Evolutionary conservation across 257 asterid species (phyloP).

Genomic region (Anisodus acutangulus): DNA sequence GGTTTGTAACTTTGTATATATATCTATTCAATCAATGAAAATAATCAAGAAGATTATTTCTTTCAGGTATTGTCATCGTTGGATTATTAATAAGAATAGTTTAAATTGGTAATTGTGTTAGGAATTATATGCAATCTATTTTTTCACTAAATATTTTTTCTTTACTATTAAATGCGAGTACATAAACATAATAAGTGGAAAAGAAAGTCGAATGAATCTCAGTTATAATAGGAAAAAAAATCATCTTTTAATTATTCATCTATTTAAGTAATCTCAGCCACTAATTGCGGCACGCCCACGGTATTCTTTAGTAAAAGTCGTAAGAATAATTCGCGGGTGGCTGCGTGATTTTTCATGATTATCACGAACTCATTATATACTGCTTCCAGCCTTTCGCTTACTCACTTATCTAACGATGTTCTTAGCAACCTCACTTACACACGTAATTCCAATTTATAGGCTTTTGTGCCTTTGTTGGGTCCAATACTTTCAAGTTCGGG

Average conservation of each 20-base stretch:
- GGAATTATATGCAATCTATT: no score
- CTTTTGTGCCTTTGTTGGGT: slow-evolving; percentile 5
- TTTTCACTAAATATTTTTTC: no score
- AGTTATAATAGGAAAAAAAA: no score
- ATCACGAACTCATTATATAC: not conserved
- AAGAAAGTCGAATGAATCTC: not conserved
- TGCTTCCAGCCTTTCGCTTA: not conserved
- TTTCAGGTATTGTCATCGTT: not conserved
- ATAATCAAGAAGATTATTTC: no score
- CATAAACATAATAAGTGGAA: no score
- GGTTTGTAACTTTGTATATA: no score
- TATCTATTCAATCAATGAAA: no score
- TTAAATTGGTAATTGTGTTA: not conserved
- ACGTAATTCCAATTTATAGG: not conserved
- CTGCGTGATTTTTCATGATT: fast-evolving
- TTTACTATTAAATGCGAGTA: not conserved
- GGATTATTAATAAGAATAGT: not conserved
- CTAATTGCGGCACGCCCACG: not conserved
- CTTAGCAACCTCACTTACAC: not conserved
- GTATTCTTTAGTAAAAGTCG: slow-evolving; percentile 17
- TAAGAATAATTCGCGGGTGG: not conserved
- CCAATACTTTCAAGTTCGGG: not conserved
- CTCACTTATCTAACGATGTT: not conserved
- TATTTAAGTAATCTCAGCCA: not conserved
- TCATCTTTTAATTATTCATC: no score